Evolutionary conservation across 352 stramenopile genomes (phyloP).

Genomic region (Pythium brachiatum): DNA sequence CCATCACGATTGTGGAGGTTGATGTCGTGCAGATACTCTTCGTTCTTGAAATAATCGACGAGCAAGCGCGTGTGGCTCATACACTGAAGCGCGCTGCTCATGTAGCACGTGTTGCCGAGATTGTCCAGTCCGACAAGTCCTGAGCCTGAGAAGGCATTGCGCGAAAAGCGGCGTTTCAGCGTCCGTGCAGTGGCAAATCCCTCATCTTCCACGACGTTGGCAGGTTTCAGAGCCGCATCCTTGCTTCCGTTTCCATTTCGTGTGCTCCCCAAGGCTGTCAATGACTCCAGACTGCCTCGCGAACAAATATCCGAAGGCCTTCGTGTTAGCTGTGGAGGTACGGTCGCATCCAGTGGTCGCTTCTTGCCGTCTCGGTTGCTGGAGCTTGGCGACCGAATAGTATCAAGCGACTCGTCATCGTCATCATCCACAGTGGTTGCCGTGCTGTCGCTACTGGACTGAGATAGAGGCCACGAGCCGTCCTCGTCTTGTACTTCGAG

Average conservation of each 20-base stretch:
- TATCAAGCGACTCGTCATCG: conserved; percentile 18
- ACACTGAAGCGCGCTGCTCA: conserved; percentile 98
- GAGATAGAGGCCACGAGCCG: conserved; percentile 80
- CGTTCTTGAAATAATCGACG: conserved; percentile 95
- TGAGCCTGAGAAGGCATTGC: conserved; percentile 70
- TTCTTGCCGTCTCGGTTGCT: conserved; percentile 25
- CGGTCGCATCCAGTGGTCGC: conserved; percentile 25
- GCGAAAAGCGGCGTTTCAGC: conserved; percentile 66
- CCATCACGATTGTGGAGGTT: conserved; percentile 96
- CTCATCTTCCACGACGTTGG: conserved; percentile 31
- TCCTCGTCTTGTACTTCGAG: conserved; percentile 84
- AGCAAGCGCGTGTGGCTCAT: conserved; percentile 95
- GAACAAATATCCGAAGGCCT: conserved; percentile 80
- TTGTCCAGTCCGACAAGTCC: conserved; percentile 92
- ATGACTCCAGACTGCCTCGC: conserved; percentile 60
- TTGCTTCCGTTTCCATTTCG: conserved; percentile 17
- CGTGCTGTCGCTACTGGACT: conserved; percentile 35
- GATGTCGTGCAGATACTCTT: conserved; percentile 94
- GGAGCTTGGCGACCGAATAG: conserved; percentile 6
- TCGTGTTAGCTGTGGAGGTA: conserved; percentile 31
- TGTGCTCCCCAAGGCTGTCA: conserved; percentile 35
- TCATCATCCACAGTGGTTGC: conserved; percentile 25
- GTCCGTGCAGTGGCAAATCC: conserved; percentile 27
- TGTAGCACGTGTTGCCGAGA: conserved; percentile 98
- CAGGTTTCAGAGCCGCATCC: conserved; percentile 11